phyloP scores from a whole-genome alignment of 768 basidiomycete genomes.

The Mycena galopus region DNA sequence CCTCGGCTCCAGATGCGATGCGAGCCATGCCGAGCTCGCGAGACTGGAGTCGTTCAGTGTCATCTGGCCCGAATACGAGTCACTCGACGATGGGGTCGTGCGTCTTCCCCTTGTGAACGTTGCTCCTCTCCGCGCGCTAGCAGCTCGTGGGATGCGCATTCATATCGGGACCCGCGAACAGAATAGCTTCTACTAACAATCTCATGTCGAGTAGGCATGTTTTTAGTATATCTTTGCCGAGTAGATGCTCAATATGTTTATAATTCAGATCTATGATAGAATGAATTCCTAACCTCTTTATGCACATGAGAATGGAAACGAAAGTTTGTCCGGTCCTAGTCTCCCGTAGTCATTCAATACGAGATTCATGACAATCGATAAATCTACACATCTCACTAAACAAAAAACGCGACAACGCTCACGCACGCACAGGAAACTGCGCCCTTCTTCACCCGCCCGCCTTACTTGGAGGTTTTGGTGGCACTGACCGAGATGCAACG shows the following conservation, averaged over 20 bases:
- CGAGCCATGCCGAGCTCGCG: conserved; percentile 5
- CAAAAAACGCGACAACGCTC: too few species aligned
- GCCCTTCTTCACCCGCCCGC: too few species aligned
- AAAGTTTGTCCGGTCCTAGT: too few species aligned
- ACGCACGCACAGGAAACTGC: too few species aligned
- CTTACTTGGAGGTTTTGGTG: too few species aligned
- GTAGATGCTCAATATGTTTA: not conserved
- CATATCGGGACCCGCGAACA: not conserved
- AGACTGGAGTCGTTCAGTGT: conserved; percentile 18
- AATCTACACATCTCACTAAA: too few species aligned
- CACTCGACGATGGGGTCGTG: not conserved
- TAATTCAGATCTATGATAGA: too few species aligned
- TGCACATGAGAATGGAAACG: too few species aligned
- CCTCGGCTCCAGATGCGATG: conserved; percentile 21
- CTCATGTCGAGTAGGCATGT: not conserved
- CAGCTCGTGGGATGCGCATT: not conserved
- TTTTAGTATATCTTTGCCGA: too few species aligned
- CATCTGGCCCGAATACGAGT: conserved; percentile 9
- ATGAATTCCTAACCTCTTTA: not conserved
- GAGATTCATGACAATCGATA: too few species aligned
- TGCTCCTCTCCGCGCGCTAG: not conserved
- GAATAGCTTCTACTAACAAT: conserved; percentile 2
- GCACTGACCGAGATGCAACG: too few species aligned
- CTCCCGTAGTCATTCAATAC: too few species aligned
- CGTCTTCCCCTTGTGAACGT: conserved; percentile 17